Base-by-base conservation (phyloP, 495 filamentous ascomycete species). In the Aspergillus kassunensis region DNA sequence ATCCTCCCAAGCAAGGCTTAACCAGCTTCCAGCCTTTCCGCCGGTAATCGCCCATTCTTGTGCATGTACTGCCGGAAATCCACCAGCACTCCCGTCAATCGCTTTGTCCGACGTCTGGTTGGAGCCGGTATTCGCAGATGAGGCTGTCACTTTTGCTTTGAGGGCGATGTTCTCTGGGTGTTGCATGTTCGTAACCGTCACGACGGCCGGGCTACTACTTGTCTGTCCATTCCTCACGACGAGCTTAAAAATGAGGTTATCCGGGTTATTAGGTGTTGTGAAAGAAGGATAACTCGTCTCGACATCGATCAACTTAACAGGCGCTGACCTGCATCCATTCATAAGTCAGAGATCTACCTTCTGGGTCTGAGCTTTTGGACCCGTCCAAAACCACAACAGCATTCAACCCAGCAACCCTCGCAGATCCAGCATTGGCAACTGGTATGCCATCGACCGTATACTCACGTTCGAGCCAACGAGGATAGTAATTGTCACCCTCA, bases 41-140 rank as follows among this genome's bases (percentile, higher is more conserved):
- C 46, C 40, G 7, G 16, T 33, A 16, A 40, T 55, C 11, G 40
- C 46, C 53, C 53, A 55, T 31, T 55, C 53, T 0, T 16, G 29
- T 6, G 25, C 21, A 6, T 21, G 9, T 9, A 33, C 2, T 40
- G 33, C 54, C 5, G 54, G 48, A 41, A 47, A 55, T 6, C 54
- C 42, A 16, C 21, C 20, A 3, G 21, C 8, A 4, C 2, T 13
- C 1, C 42, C 48, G 21, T 56, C 54, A 6, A 56, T 36, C 5
- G 47, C 54, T 37, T 51, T 51, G 10, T 41, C 16, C n/a, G 42
- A 42, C 6, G 34, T 27, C 24, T 56, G 47, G 8, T 21, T 39
- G 12, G 18, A 16, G 0, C 27, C 34, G 13, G 19, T 12, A 15
- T 36, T 51, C 18, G 31, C 41, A 6, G 54, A 51, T 21, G 54